These are phyloP conservation scores for Chlorophyllum brunneum DNA, from an alignment of 768 basidiomycete genomes.

Conservation along the genomic window DNA sequence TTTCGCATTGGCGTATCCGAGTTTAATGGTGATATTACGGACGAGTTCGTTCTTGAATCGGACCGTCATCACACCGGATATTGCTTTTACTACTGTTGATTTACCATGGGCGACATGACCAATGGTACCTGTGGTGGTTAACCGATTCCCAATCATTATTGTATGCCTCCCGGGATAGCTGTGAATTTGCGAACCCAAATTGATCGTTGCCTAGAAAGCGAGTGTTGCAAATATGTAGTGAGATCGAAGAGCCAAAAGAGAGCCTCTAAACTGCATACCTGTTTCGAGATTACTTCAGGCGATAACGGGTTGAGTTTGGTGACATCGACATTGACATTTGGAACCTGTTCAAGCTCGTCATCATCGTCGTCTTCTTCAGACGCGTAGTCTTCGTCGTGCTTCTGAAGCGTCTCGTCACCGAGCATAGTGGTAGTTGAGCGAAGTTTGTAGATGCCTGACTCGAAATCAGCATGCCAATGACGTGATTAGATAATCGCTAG, in stretches of 20 bases:
- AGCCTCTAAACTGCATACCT: slow-evolving; percentile 43
- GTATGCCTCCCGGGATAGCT: slow-evolving; percentile 4
- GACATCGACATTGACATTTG: slow-evolving; percentile 73
- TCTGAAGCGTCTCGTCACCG: slow-evolving; percentile 63
- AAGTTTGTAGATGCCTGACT: slow-evolving; percentile 7
- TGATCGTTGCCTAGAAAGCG: slow-evolving; percentile 83
- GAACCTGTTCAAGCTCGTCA: slow-evolving; percentile 48
- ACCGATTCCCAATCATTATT: slow-evolving; percentile 13
- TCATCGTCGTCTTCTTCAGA: slow-evolving; percentile 64
- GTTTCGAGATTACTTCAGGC: slow-evolving; percentile 88
- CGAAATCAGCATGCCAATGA: slow-evolving; percentile 9
- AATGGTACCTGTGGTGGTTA: slow-evolving; percentile 72
- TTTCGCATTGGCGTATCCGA: slow-evolving; percentile 99
- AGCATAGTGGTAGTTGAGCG: slow-evolving; percentile 42
- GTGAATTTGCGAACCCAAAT: slow-evolving; percentile 58
- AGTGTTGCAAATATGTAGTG: background rate
- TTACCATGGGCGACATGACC: slow-evolving; percentile 99
- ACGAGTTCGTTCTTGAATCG: slow-evolving; percentile 99
- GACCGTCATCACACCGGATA: slow-evolving; percentile 97
- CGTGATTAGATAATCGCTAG: slow-evolving; percentile 12
- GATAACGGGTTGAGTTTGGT: slow-evolving; percentile 84
- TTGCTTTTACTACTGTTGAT: slow-evolving; percentile 96
- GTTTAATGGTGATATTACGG: slow-evolving; percentile 98
- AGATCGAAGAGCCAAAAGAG: background rate
- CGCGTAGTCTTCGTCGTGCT: slow-evolving; percentile 68